Conservation (phyloP, 768 basidiomycete species). For the Royoungia palumana region DNA sequence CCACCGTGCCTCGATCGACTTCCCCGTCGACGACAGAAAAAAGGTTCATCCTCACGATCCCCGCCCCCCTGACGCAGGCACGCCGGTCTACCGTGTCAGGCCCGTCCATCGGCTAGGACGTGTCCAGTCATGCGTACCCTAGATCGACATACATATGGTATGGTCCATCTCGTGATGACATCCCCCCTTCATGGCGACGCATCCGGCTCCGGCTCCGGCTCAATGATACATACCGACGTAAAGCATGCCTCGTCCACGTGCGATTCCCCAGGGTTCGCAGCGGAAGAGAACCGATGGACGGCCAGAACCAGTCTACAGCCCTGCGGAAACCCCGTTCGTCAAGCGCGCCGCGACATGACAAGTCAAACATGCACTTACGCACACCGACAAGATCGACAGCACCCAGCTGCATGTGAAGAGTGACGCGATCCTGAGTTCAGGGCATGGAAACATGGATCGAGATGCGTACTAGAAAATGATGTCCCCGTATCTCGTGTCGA, state of each 20-base stretch:
- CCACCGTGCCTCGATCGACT: no score
- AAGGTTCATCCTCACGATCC: no score
- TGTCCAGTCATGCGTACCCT: no score
- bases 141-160: background rate
- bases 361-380: background rate
- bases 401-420: constrained; percentile 1
- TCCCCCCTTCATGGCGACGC: no score
- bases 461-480: constrained; percentile 11
- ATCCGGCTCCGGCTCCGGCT: background rate
- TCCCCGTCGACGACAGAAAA: no score
- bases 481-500: constrained; percentile 4
- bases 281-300: constrained; percentile 1
- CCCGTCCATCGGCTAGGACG: no score
- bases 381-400: constrained; percentile 6
- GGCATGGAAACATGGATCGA: background rate
- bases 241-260: background rate
- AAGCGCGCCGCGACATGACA: background rate
- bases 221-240: constrained; percentile 1
- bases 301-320: constrained; percentile 8
- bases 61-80: no score
- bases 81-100: no score
- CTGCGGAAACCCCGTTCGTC: background rate
- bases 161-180: background rate
- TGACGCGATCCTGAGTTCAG: background rate
- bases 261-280: background rate